phyloP scores from a whole-genome alignment of 768 basidiomycete genomes.

The Clathrus columnatus region DNA sequence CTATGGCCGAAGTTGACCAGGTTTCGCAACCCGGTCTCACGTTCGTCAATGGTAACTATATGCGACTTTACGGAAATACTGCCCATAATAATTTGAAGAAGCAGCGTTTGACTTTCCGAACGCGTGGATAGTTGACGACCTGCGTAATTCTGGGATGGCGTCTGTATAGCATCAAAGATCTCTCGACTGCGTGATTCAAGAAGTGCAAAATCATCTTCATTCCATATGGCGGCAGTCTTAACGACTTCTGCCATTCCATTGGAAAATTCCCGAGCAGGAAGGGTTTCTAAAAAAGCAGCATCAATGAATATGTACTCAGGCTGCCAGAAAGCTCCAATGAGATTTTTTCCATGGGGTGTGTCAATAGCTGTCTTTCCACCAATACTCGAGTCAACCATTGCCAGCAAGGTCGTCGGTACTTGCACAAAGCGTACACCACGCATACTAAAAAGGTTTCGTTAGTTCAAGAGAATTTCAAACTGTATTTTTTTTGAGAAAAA shows the following conservation, averaged over 20 bases:
- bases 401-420: conserved; percentile 91
- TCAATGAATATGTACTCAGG: conserved; percentile 97
- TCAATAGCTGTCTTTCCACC: conserved; percentile 99
- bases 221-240: conserved; percentile 99
- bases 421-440: conserved; percentile 92
- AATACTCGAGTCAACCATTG: conserved; percentile 97
- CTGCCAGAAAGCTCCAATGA: conserved; percentile 98
- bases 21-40: conserved; percentile 93
- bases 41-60: conserved; percentile 94
- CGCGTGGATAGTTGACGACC: conserved; percentile 57
- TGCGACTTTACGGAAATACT: conserved; percentile 95
- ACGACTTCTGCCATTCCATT: conserved; percentile 99
- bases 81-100: conserved; percentile 85
- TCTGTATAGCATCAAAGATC: conserved; percentile 74
- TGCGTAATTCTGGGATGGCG: conserved; percentile 50
- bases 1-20: conserved; percentile 99
- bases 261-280: conserved; percentile 88
- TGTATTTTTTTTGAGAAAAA: not conserved
- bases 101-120: conserved; percentile 66
- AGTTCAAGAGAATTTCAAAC: conserved; percentile 10
- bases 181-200: conserved; percentile 84
- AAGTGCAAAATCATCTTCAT: conserved; percentile 77
- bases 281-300: conserved; percentile 87
- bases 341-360: conserved; percentile 95
- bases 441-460: conserved; percentile 53